Percentiles rank a stretch among this genome's conserved stretches.
Conservation (phyloP, 2,329 filamentous ascomycete species). For the Aspergillus terreus region DNA sequence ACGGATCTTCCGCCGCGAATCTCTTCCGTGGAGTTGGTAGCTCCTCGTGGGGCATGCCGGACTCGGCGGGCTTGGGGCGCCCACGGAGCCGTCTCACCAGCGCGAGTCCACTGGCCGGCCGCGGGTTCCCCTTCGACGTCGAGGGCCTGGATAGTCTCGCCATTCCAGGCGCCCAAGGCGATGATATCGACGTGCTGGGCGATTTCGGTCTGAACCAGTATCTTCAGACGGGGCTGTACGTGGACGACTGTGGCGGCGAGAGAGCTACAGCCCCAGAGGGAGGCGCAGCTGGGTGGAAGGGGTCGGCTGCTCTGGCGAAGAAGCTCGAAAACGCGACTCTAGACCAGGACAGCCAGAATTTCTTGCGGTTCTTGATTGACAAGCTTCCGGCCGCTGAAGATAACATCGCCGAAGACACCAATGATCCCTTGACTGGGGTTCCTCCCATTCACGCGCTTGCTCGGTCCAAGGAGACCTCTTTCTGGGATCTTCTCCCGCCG, state of each 20-base stretch:
- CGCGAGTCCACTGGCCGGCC: conserved; percentile 59
- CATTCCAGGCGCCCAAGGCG: conserved; percentile 14
- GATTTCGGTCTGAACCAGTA: conserved; percentile 29
- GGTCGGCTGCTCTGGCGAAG: conserved; percentile 17
- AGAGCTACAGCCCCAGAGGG: no score
- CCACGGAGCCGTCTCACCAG: conserved; percentile 53
- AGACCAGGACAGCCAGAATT: conserved; percentile 59
- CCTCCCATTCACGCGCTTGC: not conserved
- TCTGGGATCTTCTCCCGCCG: conserved; percentile 66
- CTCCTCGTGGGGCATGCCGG: conserved; percentile 21
- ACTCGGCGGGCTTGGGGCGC: conserved; percentile 30
- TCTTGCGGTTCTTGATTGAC: conserved; percentile 56
- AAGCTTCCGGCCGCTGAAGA: conserved; percentile 36
- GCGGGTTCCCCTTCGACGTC: conserved; percentile 35
- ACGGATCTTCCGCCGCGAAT: conserved; percentile 34
- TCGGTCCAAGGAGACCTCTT: conserved; percentile 47
- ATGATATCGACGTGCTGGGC: conserved; percentile 22
- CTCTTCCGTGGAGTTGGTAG: conserved; percentile 33
- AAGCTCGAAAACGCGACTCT: conserved; percentile 51
- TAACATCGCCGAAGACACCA: conserved; percentile 12
- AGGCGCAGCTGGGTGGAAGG: no score
- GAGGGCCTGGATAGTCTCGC: conserved; percentile 22
- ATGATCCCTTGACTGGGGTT: conserved; percentile 3
- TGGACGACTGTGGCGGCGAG: conserved; percentile 13
- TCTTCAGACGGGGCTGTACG: conserved; percentile 30